Evolutionary conservation across 2,329 filamentous ascomycete species (phyloP), one percentile per base, ranked within the genome.

Genomic region (Stagonosporopsis cucurbitacearum): DNA sequence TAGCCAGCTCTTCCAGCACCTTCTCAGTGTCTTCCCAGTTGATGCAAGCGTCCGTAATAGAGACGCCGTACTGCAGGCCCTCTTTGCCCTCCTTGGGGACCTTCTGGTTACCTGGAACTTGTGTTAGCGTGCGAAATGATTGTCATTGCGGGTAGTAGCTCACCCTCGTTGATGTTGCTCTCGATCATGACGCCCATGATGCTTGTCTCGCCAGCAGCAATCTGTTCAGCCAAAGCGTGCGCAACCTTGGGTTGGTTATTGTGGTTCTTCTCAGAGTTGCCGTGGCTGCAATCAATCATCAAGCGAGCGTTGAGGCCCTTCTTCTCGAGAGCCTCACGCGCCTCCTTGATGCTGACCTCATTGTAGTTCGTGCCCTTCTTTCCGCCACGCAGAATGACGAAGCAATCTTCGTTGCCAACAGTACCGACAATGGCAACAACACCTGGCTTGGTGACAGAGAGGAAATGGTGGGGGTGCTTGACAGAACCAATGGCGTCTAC

Each of bases 171-270:
- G 79, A 98, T 96, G 77, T 98, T 91, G 77, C 91, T 96, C 82
- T 99, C 95, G 70, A 99, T 96, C 95, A 99, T 99, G 57, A 98
- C 91, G 69, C 95, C 95, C 86, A 97, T 94, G 71, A 99, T 95
- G 44, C 82, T 89, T 3, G 84, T 84, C 80, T 98, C 94, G 32
- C 95, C 95, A 54, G 84, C 86, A 50, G 88, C 83, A 57, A 99
- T 90, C 79, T 99, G 95, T 70, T 90, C 87, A 2, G 91, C 92
- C 54, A 99, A 76, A 11, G 82, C 85, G 46, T 86, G 87, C 3
- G 92, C 93, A 19, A 99, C 95, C 83, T 94, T 92, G 64, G 93
- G 93, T 80, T 99, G 95, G 78, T 98, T 99, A 80, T 88, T 92
- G 84, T 98, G 94, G 79, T 98, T 87, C 85, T 99, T 99, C 74